These are phyloP conservation scores for Ophiobolus disseminans DNA, from an alignment of 2,329 filamentous ascomycete species.

Conservation along the genomic window DNA sequence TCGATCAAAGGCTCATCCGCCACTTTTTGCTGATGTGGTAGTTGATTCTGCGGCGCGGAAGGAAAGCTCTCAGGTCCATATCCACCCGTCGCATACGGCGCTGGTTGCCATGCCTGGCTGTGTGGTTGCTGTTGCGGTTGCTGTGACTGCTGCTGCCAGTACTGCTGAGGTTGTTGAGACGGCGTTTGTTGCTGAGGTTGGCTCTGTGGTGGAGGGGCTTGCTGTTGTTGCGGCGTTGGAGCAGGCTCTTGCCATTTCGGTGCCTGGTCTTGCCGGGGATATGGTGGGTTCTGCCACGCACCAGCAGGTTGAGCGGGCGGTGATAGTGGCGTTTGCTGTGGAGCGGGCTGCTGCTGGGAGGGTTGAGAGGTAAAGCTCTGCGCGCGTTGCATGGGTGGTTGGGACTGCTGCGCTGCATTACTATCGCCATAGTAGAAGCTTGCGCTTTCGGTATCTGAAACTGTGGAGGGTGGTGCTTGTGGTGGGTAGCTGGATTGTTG, in stretches of 20 bases:
- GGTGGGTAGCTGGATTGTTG: conserved; percentile 42
- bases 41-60: conserved; percentile 66
- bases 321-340: conserved; percentile 39
- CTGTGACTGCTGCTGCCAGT: conserved; percentile 31
- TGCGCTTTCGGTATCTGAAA: conserved; percentile 42
- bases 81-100: conserved; percentile 49
- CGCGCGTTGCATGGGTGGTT: conserved; percentile 37
- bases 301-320: conserved; percentile 40
- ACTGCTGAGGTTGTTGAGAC: conserved; percentile 30
- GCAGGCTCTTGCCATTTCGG: conserved; percentile 28
- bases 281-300: conserved; percentile 41
- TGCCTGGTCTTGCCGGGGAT: conserved; percentile 39
- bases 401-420: conserved; percentile 27
- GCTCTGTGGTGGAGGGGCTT: conserved; percentile 13
- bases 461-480: conserved; percentile 43
- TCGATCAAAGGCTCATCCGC: conserved; percentile 84
- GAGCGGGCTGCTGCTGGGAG: conserved; percentile 36
- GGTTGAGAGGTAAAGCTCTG: conserved; percentile 43
- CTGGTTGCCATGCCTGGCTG: conserved; percentile 42
- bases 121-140: conserved; percentile 45
- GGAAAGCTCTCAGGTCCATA: conserved; percentile 65
- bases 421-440: conserved; percentile 46
- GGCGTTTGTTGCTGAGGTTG: conserved; percentile 19
- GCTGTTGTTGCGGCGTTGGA: conserved; percentile 20
- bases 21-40: conserved; percentile 53